phyloP scores from a whole-genome alignment of 441 rosid species.

The Eruca vesicaria region DNA sequence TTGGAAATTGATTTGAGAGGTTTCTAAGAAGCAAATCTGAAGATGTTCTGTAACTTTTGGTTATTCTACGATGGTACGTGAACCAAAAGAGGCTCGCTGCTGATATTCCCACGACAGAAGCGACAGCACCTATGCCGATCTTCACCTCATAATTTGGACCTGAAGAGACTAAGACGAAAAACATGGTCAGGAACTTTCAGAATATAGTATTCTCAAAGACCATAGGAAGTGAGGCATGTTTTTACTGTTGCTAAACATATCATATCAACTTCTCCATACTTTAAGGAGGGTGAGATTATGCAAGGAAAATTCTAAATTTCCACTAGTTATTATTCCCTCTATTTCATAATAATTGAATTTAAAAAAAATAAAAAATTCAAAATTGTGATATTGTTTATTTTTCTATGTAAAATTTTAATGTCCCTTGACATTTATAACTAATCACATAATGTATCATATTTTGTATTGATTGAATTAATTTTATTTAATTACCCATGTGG shows the following conservation, averaged over 20 bases:
- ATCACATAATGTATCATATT: not conserved
- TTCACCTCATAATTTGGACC: not conserved
- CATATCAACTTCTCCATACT: too few species aligned
- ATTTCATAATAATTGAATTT: too few species aligned
- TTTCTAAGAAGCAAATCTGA: constrained; percentile 36
- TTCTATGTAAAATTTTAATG: not conserved
- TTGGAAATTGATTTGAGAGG: constrained; percentile 33
- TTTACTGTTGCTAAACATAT: too few species aligned
- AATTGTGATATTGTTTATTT: not conserved
- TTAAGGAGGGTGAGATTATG: too few species aligned
- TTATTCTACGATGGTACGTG: constrained; percentile 35
- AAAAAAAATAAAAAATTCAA: too few species aligned
- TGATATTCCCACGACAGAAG: constrained; percentile 25
- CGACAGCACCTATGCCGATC: constrained; percentile 20
- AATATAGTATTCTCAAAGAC: too few species aligned
- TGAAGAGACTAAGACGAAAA: not conserved
- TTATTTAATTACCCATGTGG: too few species aligned
- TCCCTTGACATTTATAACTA: not conserved
- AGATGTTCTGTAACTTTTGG: constrained; percentile 32
- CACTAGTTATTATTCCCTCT: too few species aligned
- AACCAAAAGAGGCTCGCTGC: constrained; percentile 3
- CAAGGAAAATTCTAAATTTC: too few species aligned
- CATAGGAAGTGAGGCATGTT: too few species aligned
- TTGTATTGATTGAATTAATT: not conserved
- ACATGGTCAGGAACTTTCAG: constrained; percentile 1